Percentiles rank a stretch among this genome's conserved stretches.
Evolutionary conservation across 23 red algal species (phyloP).

Genomic region (Gracilaria vermiculophylla): DNA sequence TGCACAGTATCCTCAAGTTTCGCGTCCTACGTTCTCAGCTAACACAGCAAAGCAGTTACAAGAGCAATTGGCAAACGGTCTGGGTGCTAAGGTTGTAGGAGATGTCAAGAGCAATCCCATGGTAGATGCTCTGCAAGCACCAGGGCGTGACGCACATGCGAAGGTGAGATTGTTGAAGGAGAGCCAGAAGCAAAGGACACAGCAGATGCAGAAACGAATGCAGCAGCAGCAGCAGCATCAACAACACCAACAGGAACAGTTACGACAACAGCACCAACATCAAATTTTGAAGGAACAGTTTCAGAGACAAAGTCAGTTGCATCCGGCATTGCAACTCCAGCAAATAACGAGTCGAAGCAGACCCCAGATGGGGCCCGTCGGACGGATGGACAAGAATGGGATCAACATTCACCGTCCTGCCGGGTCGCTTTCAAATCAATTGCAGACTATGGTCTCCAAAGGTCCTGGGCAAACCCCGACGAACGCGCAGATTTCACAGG

Average conservation of each 20-base stretch:
- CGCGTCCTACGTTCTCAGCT: neutral
- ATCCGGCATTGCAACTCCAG: constrained; percentile 23
- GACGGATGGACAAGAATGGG: constrained; percentile 26
- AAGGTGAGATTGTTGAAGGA: neutral
- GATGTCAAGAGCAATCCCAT: neutral
- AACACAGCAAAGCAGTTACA: constrained; percentile 2
- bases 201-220: constrained; percentile 37
- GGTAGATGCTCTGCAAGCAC: neutral
- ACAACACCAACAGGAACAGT: constrained; percentile 39
- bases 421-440: neutral
- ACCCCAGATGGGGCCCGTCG: neutral
- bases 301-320: constrained; percentile 11
- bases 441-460: constrained; percentile 7
- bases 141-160: neutral
- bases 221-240: constrained; percentile 34
- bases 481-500: constrained; percentile 1
- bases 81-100: neutral
- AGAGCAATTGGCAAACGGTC: neutral
- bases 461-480: neutral
- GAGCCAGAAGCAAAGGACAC: neutral
- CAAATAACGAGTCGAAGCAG: neutral
- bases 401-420: constrained; percentile 14
- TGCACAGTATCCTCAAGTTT: constrained; percentile 19
- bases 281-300: constrained; percentile 28
- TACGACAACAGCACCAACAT: constrained; percentile 35